These are phyloP conservation scores for Vicia sativa DNA, from an alignment of 306 rosid genomes.

Conservation along the genomic window DNA sequence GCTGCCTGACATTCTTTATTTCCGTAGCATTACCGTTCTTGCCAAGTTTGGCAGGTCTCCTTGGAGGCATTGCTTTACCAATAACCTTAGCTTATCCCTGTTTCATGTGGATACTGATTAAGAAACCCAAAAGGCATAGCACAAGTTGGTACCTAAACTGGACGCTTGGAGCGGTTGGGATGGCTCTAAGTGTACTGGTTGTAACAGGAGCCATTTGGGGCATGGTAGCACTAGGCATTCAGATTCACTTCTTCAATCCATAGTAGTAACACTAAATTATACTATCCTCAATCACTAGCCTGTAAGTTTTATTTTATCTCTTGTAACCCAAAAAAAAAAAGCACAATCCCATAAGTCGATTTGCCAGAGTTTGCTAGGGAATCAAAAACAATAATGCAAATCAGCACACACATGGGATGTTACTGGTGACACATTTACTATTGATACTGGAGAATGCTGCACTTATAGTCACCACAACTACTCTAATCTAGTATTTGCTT, in stretches of 20 bases:
- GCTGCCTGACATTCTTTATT: conserved; percentile 68
- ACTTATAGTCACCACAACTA: conserved; percentile 1
- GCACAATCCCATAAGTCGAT: background rate
- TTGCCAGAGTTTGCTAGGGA: conserved; percentile 16
- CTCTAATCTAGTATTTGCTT: background rate
- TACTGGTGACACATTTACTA: background rate
- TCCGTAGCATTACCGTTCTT: conserved; percentile 73
- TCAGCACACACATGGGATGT: background rate
- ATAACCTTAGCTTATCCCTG: conserved; percentile 75
- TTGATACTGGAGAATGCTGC: conserved; percentile 3
- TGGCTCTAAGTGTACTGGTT: conserved; percentile 57
- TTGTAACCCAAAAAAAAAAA: background rate
- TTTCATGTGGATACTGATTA: conserved; percentile 75
- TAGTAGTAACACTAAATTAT: conserved; percentile 32
- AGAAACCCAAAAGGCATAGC: conserved; percentile 53
- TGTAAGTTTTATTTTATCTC: background rate
- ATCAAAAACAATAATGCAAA: background rate
- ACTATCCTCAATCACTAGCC: background rate
- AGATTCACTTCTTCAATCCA: conserved; percentile 70
- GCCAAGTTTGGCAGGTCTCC: conserved; percentile 70
- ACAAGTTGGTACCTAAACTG: conserved; percentile 54
- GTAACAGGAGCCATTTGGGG: conserved; percentile 72
- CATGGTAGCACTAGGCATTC: conserved; percentile 53
- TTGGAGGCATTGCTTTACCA: conserved; percentile 75
- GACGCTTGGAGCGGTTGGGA: conserved; percentile 55